Evolutionary conservation across 306 rosid genomes (phyloP).

Genomic region (cucumber (Cucumis sativus)): DNA sequence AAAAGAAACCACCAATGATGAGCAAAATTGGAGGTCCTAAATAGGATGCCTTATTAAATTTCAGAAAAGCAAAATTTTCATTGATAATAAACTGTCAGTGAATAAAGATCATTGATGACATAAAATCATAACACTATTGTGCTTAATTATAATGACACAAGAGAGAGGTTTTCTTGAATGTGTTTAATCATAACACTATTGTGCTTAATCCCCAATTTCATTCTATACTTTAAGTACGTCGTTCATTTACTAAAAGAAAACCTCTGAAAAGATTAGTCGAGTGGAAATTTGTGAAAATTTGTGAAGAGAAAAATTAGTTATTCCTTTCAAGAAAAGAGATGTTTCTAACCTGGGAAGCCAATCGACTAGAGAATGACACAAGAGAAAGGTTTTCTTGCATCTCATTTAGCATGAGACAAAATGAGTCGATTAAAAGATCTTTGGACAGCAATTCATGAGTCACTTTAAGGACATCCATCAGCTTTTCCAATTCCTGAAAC

Average conservation of each 20-base stretch:
- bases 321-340: constrained; percentile 1
- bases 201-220: not conserved
- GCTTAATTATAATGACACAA: too few relatives aligned
- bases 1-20: not conserved
- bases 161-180: too few relatives aligned
- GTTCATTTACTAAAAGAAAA: not conserved
- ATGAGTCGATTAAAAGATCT: constrained; percentile 78
- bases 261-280: too few relatives aligned
- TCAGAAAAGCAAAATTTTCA: not conserved
- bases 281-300: too few relatives aligned
- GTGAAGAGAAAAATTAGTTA: not conserved
- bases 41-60: not conserved
- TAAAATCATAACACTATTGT: not conserved
- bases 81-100: not conserved
- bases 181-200: not conserved
- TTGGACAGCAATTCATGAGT: constrained; percentile 72
- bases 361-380: constrained; percentile 88
- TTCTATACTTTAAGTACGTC: not conserved
- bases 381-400: constrained; percentile 96
- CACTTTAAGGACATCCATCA: constrained; percentile 67
- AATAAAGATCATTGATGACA: not conserved
- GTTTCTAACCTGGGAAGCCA: constrained; percentile 75
- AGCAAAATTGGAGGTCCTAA: not conserved
- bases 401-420: constrained; percentile 77
- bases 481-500: constrained; percentile 81